Evolutionary conservation across 768 basidiomycete species (phyloP).

Genomic region (Sistotremastrum niveocremeum): DNA sequence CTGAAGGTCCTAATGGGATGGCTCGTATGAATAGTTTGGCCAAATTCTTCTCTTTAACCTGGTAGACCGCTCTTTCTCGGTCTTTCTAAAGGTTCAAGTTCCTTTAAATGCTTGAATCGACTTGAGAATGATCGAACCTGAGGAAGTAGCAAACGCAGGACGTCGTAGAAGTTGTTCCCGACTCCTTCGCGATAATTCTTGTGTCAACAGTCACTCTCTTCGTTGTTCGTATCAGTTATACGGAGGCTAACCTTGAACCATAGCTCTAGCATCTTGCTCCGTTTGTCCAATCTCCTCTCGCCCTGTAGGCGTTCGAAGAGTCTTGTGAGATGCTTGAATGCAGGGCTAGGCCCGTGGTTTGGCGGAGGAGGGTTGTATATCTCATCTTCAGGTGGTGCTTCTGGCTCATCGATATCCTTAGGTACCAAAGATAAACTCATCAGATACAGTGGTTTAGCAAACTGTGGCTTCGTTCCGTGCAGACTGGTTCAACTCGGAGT

Average conservation of each 20-base stretch:
- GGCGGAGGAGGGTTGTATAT: neutral
- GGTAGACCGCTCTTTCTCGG: constrained; percentile 82
- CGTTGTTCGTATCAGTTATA: constrained; percentile 6
- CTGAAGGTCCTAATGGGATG: constrained; percentile 68
- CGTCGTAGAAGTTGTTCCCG: constrained; percentile 81
- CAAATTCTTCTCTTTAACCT: constrained; percentile 87
- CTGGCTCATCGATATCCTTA: neutral
- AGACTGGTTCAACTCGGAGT: too few relatives aligned
- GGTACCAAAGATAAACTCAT: too few relatives aligned
- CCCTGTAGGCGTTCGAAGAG: constrained; percentile 65
- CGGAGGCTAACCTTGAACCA: constrained; percentile 57
- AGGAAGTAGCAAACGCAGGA: constrained; percentile 79
- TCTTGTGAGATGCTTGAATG: constrained; percentile 15
- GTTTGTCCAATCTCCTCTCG: constrained; percentile 62
- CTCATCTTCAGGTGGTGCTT: neutral
- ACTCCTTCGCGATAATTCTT: constrained; percentile 81
- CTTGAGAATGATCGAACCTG: constrained; percentile 34
- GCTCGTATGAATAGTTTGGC: constrained; percentile 88
- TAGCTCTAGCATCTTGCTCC: constrained; percentile 49
- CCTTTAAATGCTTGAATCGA: neutral
- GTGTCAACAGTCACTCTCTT: constrained; percentile 2
- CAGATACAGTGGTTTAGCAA: too few relatives aligned
- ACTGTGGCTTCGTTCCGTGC: too few relatives aligned
- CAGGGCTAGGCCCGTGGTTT: neutral
- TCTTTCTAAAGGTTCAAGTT: constrained; percentile 54